Evolutionary conservation across 352 stramenopile genomes (phyloP).

Genomic region (Pythium pectinolyticum): DNA sequence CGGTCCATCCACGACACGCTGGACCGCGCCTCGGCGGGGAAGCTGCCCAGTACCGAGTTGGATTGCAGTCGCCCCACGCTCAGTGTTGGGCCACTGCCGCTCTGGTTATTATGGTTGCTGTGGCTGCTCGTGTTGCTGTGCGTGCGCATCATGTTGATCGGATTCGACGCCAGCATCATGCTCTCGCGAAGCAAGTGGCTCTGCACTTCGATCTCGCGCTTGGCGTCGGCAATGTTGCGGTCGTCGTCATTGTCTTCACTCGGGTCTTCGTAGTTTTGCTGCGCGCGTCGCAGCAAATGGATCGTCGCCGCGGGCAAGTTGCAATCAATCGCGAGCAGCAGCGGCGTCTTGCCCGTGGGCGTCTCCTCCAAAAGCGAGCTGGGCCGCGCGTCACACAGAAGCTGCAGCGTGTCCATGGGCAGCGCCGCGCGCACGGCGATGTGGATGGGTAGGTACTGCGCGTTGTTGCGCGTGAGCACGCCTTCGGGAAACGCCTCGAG

Average conservation of each 20-base stretch:
- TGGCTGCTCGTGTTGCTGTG: conserved; percentile 1
- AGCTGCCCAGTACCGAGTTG: conserved; percentile 25
- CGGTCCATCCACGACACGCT: conserved; percentile 20
- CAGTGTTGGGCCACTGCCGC: conserved; percentile 16
- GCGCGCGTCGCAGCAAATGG: conserved; percentile 63
- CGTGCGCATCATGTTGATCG: conserved; percentile 40
- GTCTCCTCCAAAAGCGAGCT: conserved; percentile 74
- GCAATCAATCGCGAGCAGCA: conserved; percentile 65
- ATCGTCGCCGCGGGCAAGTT: conserved; percentile 45
- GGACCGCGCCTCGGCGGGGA: conserved; percentile 22
- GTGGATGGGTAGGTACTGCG: conserved; percentile 81
- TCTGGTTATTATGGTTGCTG: no score
- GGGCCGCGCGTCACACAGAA: conserved; percentile 65
- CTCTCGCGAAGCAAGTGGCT: conserved; percentile 75
- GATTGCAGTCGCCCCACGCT: conserved; percentile 22
- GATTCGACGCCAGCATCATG: conserved; percentile 40
- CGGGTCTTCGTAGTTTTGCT: conserved; percentile 70
- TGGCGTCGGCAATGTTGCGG: conserved; percentile 67
- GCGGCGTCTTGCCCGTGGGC: conserved; percentile 64
- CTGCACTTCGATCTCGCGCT: conserved; percentile 75
- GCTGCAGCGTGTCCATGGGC: conserved; percentile 44
- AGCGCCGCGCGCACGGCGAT: conserved; percentile 72
- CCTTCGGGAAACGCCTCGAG: conserved; percentile 73
- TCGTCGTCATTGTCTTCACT: conserved; percentile 49
- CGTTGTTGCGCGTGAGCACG: conserved; percentile 80